Evolutionary conservation across 805 yeast genomes (phyloP).

Genomic region (Candida cerambycidarum): DNA sequence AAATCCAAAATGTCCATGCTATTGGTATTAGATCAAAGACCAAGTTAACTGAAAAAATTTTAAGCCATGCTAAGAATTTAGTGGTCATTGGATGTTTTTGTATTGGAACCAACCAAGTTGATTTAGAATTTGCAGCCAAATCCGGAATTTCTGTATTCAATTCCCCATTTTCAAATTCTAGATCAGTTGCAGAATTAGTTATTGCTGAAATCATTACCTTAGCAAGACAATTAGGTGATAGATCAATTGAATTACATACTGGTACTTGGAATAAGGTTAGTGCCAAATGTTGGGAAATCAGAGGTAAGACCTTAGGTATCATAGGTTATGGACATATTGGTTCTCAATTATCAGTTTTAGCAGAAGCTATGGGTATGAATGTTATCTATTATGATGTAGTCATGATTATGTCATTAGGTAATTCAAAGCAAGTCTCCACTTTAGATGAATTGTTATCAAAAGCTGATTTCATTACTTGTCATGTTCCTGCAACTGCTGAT

Average conservation of each 20-base stretch:
- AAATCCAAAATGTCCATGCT: conserved; percentile 91
- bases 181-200: conserved; percentile 97
- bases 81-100: conserved; percentile 96
- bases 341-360: conserved; percentile 91
- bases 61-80: conserved; percentile 85
- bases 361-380: conserved; percentile 97
- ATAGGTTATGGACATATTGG: conserved; percentile 99
- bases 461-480: conserved; percentile 89
- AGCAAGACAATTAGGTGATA: conserved; percentile 96
- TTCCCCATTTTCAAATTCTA: conserved; percentile 97
- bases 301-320: conserved; percentile 97
- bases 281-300: conserved; percentile 96
- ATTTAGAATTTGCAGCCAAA: conserved; percentile 86
- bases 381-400: conserved; percentile 89
- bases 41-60: conserved; percentile 72
- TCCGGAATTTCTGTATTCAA: conserved; percentile 95
- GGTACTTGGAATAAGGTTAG: conserved; percentile 98
- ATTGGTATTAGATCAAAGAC: conserved; percentile 98
- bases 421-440: conserved; percentile 87
- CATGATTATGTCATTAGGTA: conserved; percentile 96
- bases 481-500: conserved; percentile 93
- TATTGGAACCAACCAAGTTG: conserved; percentile 98
- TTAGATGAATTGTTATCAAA: conserved; percentile 76
- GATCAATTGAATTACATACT: conserved; percentile 92
- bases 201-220: conserved; percentile 91